Conservation (phyloP, 2,329 filamentous ascomycete genomes). For the Fusarium armeniacum region DNA sequence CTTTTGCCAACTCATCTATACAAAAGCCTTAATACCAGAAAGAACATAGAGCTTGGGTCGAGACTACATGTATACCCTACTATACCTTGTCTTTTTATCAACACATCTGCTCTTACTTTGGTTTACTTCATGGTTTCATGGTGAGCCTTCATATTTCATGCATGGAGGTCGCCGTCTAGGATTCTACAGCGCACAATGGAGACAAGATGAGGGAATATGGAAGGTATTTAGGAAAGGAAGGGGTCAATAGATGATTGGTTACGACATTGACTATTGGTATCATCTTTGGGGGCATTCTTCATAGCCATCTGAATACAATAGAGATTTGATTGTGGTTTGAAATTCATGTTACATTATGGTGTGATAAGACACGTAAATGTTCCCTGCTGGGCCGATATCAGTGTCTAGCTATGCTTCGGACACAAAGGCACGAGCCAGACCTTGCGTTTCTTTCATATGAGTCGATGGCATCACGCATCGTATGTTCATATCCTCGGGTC, state of each 20-base stretch:
- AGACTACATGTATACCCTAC: not conserved
- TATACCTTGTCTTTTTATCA: not conserved
- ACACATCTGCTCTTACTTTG: constrained; percentile 5
- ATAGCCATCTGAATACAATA: constrained; percentile 9
- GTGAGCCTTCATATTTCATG: constrained; percentile 14
- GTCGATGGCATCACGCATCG: not conserved
- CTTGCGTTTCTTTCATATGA: not conserved
- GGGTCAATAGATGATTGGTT: constrained; percentile 23
- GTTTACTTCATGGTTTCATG: constrained; percentile 5
- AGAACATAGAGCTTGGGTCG: constrained; percentile 9
- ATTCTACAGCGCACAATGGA: constrained; percentile 1
- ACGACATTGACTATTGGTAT: constrained; percentile 8
- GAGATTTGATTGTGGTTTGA: constrained; percentile 21
- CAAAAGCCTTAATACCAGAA: constrained; percentile 19
- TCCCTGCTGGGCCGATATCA: no score
- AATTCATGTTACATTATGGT: constrained; percentile 14
- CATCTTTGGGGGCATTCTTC: constrained; percentile 1
- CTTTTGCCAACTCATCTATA: constrained; percentile 22
- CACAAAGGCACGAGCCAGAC: not conserved
- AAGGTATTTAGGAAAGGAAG: constrained; percentile 3
- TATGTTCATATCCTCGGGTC: not conserved
- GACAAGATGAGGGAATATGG: not conserved
- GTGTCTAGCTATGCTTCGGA: not conserved
- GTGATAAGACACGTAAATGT: not conserved
- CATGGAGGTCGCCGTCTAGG: not conserved